Evolutionary conservation across 2,329 filamentous ascomycete species (phyloP), one percentile per base, ranked within the genome.

Genomic region (Penicillium sp.): DNA sequence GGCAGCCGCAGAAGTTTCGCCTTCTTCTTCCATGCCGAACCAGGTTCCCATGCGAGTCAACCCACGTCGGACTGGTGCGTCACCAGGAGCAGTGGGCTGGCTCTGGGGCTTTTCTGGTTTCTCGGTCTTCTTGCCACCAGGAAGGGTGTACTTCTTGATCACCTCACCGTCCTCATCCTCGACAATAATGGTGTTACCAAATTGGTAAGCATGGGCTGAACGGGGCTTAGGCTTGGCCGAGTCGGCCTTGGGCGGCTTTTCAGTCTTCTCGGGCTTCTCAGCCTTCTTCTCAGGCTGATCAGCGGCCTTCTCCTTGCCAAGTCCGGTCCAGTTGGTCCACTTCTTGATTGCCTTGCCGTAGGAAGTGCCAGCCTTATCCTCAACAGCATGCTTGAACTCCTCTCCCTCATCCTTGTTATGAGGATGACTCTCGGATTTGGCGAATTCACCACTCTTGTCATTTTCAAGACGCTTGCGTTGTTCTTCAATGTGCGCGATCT

Each of bases 151-250:
- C 65, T 86, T 87, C 75, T 86, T 87, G 71, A 88, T 79, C 24
- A 88, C 85, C 68, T 88, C 85, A 24, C 85, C 85, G 61, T 87
- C 83, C 64, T 86, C 84, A 60, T 88, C 85, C 67, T 88, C 85
- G 14, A 88, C 83, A 67, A 88, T 88, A 60, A 88, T 85, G n/a
- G 85, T 88, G 62, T 87, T 87, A 48, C 85, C 85, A 61, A 86
- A 87, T 57, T 87, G 85, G 63, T 87, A 88, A 1, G 85, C 85
- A 54, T 85, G 81, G 36, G 85, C 85, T 41, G 85, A 84, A 27
- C 83, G 84, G 24, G 48, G 52, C 47, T 62, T 62, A 10, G 61
- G 57, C 50, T 69, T 68, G n/a, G 58, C 44, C 6, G 55, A 38
- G 21, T 59, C 64, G 29, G 54, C 45, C 34, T 63, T 59, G 5